phyloP scores from a whole-genome alignment of 805 yeast genomes.

The Wilhelminamyces savonicus region DNA sequence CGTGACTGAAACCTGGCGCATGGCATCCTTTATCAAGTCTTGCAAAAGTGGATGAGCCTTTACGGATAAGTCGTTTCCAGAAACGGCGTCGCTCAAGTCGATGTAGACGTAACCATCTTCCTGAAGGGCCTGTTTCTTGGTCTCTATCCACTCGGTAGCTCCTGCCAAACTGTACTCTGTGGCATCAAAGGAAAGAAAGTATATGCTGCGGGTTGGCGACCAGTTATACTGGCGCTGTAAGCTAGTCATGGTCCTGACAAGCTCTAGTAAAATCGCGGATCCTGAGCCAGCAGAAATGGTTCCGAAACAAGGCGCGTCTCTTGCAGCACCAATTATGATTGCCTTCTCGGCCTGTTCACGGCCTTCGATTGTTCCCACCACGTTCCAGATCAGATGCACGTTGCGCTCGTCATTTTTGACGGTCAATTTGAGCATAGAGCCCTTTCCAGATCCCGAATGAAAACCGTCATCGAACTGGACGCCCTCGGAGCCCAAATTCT shows the following conservation, averaged over 20 bases:
- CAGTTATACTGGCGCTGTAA: conserved; percentile 63
- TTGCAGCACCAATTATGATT: conserved; percentile 71
- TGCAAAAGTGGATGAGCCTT: conserved; percentile 63
- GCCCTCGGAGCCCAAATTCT: conserved; percentile 23
- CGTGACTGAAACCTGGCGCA: conserved; percentile 5
- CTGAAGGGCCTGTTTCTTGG: conserved; percentile 43
- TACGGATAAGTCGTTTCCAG: conserved; percentile 48
- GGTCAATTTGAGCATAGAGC: conserved; percentile 17
- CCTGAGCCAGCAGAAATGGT: conserved; percentile 69
- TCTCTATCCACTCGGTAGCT: conserved; percentile 68
- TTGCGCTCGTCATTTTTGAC: conserved; percentile 38
- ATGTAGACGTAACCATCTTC: conserved; percentile 64
- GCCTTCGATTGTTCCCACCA: conserved; percentile 72
- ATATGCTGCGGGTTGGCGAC: conserved; percentile 78
- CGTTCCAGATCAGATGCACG: conserved; percentile 69
- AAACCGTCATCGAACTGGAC: conserved; percentile 20
- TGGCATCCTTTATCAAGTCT: conserved; percentile 36
- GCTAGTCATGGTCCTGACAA: conserved; percentile 61
- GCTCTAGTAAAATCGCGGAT: conserved; percentile 62
- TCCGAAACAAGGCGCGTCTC: conserved; percentile 78
- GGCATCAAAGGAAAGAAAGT: conserved; percentile 82
- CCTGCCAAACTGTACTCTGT: conserved; percentile 79
- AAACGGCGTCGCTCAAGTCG: conserved; percentile 63
- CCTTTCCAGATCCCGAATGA: conserved; percentile 19
- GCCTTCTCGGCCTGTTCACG: conserved; percentile 72